Evolutionary conservation across 108 stramenopile species (phyloP).

Genomic region (Skeletonema potamos): DNA sequence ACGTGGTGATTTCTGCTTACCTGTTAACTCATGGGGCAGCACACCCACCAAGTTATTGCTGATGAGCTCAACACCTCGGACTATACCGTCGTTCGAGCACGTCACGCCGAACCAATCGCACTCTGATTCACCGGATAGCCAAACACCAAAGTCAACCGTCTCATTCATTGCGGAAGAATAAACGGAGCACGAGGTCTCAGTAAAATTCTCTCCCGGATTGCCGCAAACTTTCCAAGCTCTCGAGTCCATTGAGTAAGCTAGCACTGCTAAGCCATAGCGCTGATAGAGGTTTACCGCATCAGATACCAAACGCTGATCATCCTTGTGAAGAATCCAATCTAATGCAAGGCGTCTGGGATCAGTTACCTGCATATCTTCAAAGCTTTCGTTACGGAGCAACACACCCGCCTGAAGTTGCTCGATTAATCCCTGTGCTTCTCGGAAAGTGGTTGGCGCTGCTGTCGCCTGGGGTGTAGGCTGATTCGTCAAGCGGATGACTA

Average conservation of each 20-base stretch:
- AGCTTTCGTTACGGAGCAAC: conserved; percentile 13
- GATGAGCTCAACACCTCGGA: conserved; percentile 28
- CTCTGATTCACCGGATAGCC: conserved; percentile 48
- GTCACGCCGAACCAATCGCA: conserved; percentile 66
- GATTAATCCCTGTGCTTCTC: conserved; percentile 24
- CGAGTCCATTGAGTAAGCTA: conserved; percentile 22
- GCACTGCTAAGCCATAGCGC: conserved; percentile 19
- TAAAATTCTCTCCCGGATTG: background rate
- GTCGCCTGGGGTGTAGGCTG: conserved; percentile 3
- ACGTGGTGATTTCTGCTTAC: background rate
- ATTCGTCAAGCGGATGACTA: background rate
- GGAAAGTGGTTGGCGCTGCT: conserved; percentile 21
- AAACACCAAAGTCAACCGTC: background rate
- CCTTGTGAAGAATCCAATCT: conserved; percentile 31
- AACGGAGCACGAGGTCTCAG: conserved; percentile 1
- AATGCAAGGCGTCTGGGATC: conserved; percentile 19
- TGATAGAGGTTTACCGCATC: conserved; percentile 10
- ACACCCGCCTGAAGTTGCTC: conserved; percentile 41
- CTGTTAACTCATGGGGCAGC: conserved; percentile 10
- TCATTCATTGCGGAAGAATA: background rate
- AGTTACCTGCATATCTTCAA: conserved; percentile 2
- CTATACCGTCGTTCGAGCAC: conserved; percentile 45
- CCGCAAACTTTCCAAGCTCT: conserved; percentile 5
- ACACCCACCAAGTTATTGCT: conserved; percentile 10
- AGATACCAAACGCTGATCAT: conserved; percentile 8